Evolutionary conservation across 352 stramenopile genomes (phyloP), one percentile per base, ranked within the genome.

Genomic region (Phytophthora citrophthora): DNA sequence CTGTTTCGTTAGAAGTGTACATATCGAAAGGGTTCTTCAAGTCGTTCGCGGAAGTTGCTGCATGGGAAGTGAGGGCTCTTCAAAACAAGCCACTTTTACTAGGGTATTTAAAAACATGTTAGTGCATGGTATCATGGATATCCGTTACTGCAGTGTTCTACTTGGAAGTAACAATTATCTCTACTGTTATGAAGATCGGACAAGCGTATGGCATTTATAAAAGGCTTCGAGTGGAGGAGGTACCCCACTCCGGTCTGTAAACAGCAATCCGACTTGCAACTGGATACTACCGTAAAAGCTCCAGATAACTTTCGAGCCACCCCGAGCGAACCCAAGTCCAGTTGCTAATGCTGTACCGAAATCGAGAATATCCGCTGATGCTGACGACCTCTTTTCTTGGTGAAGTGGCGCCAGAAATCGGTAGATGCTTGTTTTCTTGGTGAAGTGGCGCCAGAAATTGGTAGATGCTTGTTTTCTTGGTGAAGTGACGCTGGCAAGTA

Each of bases 331-430:
- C 39, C 38, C 31, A 63, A 29, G 46, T 18, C 29, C 32, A 54
- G 46, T 45, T 20, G 41, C 36, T 29, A 15, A 23, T 26, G 40
- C 54, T 65, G 32, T 41, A 57, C 38, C 15, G 31, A 59, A 63
- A 44, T 36, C 12, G 38, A 58, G 32, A 64, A 47, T 69, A 65
- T 65, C 51, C 51, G 26, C 24, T 26, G 10, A 11, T 10, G 18
- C 31, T 24, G n/a, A 13, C 18, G 20, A 53, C 41, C 18, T 23
- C 20, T 20, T 20, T 20, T 20, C 20, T 20, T 20, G 20, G 20
- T 20, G 18, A 20, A 20, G 18, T 20, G 18, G 18, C 18, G 23
- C 46, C 45, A 57, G 46, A 50, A 64, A 64, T 50, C 40, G 57
- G 8, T 13, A 63, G 24, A 38, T 36, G 23, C 45, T 49, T 63